Evolutionary conservation across 192 early-diverging fungal genomes (phyloP), one percentile per base, ranked within the genome.

Genomic region (Jimgerdemannia flammicorona): DNA sequence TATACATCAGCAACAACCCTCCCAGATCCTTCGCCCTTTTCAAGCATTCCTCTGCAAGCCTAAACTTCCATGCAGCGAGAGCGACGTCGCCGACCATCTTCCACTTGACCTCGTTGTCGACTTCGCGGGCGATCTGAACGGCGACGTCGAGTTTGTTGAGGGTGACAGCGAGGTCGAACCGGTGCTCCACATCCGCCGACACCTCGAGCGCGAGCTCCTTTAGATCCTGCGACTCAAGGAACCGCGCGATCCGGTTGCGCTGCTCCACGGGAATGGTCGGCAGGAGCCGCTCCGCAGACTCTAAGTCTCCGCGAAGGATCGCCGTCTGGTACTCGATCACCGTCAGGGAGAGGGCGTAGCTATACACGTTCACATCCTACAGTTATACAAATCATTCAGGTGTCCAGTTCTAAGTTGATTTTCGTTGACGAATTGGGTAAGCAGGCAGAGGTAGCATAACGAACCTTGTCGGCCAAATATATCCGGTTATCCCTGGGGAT

Each of bases 271-370:
- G 93, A 4, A 99, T 88, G n/a, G 84, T 88, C 7, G 97, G 94
- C 71, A 99, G 84, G 70, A 99, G 75, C 43, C 84, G 77, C 19
- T 87, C 90, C 18, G 98, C 98, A 18, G 89, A 77, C 18, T 91
- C 95, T 72, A 96, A 78, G 81, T 99, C 98, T 18, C 95, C 97
- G 59, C 97, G 94, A 64, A 99, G 86, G 70, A 99, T 89, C 4
- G 97, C 97, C 4, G 97, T 99, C 83, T 99, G 98, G 84, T 99
- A 99, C 86, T 99, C 95, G 76, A 99, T 97, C 19, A 99, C 91
- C 2, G 92, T 91, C 75, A 98, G 80, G 6, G 98, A 98, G 70
- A 99, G 88, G 8, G 90, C 85, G 79, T 96, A 99, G 82, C 93
- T 94, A 77, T 91, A 91, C 39, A 98, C 89, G 44, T 93, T 93